Percentiles rank a stretch among this genome's conserved stretches.
Conservation (phyloP, 257 asterid species). For the Plectranthus barbatus region DNA sequence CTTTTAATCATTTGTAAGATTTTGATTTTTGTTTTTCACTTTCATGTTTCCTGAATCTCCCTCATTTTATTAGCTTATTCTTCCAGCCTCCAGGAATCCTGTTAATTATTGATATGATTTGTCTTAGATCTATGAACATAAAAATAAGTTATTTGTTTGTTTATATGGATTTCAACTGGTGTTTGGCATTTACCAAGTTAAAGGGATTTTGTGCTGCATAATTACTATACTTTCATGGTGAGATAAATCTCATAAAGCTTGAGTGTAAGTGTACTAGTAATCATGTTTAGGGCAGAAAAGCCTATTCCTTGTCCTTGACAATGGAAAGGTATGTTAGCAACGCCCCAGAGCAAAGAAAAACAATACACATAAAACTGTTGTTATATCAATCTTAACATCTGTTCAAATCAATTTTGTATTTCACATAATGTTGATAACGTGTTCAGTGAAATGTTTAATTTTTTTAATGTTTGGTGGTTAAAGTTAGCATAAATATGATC, state of each 20-base stretch:
- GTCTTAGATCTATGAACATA: neutral
- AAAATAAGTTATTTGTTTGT: neutral
- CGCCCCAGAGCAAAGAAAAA: neutral
- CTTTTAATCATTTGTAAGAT: constrained; percentile 22
- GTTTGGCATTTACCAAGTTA: neutral
- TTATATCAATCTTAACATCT: neutral
- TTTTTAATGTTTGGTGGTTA: neutral
- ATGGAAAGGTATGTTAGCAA: neutral
- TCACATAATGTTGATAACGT: neutral
- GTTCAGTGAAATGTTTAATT: neutral
- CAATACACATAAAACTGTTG: neutral
- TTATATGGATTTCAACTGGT: neutral
- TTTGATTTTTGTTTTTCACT: neutral
- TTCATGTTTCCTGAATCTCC: constrained; percentile 20
- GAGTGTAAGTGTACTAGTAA: neutral
- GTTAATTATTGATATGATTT: neutral
- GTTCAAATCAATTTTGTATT: neutral
- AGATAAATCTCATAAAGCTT: neutral
- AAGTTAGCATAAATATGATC: neutral
- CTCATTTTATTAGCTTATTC: constrained; percentile 8
- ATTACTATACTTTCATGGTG: neutral
- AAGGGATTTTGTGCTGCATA: neutral
- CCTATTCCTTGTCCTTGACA: neutral
- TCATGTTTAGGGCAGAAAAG: neutral
- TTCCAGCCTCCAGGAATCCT: constrained; percentile 6